Base-by-base conservation (phyloP, 495 filamentous ascomycete species). In the Emericellopsis terricola region DNA sequence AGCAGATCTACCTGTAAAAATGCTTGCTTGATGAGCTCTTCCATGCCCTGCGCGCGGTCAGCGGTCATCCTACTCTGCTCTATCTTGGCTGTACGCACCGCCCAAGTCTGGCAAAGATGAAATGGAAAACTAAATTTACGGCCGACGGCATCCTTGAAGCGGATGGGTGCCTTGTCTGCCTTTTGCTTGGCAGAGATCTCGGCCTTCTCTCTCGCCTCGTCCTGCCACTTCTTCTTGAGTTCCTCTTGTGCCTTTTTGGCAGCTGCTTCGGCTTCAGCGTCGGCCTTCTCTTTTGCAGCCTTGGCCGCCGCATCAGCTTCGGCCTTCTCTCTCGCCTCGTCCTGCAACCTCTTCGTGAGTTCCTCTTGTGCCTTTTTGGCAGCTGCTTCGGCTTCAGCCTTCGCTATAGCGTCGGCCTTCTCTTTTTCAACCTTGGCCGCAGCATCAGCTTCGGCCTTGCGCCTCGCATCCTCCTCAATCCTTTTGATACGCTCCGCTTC, bases 91-190 rank as follows among this genome's bases (percentile, higher is more conserved):
- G n/a, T 27, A 64, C 71, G 40, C 69, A 81, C 80, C 65, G 69
- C 62, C 81, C 80, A 91, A 1, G 76, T 81, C 37, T 71, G 71
- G 51, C 81, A 87, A 15, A 86, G 40, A 40, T 85, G 69, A 42
- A 71, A 87, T 3, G 82, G 81, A 41, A 91, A 87, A 52, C 69
- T 82, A 46, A 86, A 91, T 50, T 85, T 87, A 31, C 82, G 66
- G 18, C 80, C 78, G 17, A 91, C 72, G 11, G 81, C 82, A 49
- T 91, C 82, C 50, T 84, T 84, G 56, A 91, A 86, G 45, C 80
- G 78, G 53, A 91, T 65, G n/a, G 60, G 60, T 18, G 51, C 35
- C 49, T 62, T 59, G 27, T 60, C 61, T 35, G 65, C 66, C 39
- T 65, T 59, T n/a, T 56, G 51, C 41, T 65, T 68, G 27, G 49